Evolutionary conservation across 139 green algal genomes (phyloP).

Genomic region (Chlorella sp.): DNA sequence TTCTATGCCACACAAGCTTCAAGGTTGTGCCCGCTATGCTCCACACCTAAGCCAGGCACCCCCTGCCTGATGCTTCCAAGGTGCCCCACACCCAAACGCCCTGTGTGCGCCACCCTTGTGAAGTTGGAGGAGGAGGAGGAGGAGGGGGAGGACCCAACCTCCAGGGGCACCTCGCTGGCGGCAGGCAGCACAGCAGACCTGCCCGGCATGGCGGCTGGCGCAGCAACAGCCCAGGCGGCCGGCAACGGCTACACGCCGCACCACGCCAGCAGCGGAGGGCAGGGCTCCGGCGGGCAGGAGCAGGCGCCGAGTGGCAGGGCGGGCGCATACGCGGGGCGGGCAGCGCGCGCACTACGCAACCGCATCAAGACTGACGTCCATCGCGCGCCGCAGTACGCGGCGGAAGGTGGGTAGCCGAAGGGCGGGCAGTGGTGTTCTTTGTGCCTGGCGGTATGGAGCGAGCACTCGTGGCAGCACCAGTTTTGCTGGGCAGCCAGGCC

Average conservation of each 20-base stretch:
- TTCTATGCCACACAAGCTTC: no score
- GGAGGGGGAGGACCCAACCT: not conserved
- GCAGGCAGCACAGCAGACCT: not conserved
- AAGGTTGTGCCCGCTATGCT: not conserved
- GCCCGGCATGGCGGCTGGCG: not conserved
- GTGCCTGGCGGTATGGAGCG: not conserved
- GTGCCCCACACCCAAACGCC: not conserved
- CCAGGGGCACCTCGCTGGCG: not conserved
- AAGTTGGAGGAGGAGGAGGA: constrained; percentile 15
- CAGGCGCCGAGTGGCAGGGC: constrained; percentile 18
- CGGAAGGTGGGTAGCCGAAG: not conserved
- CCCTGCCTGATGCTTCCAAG: not conserved
- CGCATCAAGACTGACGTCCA: not conserved
- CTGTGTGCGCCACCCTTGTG: not conserved
- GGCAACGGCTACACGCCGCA: not conserved
- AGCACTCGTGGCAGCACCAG: no score
- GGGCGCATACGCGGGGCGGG: not conserved
- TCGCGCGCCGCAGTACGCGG: constrained; percentile 15
- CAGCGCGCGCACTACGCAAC: not conserved
- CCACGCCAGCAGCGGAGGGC: not conserved
- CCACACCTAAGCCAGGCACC: not conserved
- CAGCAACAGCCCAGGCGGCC: not conserved
- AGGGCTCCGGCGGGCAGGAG: no score
- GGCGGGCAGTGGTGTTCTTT: not conserved
- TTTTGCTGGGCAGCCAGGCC: no score